Conservation (phyloP, 2,329 filamentous ascomycete species). For the Fusarium ambrosium region DNA sequence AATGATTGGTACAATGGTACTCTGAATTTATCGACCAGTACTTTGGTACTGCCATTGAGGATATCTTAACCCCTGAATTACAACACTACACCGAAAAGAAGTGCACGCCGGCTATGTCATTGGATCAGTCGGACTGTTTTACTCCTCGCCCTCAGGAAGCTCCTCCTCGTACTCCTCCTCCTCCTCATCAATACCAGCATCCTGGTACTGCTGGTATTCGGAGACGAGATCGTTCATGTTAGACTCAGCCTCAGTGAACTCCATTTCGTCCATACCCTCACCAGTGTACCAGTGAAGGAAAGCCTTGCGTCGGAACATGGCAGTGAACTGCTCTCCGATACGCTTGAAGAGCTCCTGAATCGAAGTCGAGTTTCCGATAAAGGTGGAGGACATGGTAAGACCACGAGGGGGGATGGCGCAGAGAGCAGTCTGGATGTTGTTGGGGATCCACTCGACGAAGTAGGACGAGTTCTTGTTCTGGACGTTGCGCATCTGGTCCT, state of each 20-base stretch:
- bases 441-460: slow-evolving; percentile 99
- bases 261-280: slow-evolving; percentile 99
- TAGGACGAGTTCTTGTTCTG: slow-evolving; percentile 99
- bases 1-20: slow-evolving; percentile 47
- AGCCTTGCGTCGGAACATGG: slow-evolving; percentile 99
- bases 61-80: slow-evolving; percentile 58
- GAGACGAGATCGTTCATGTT: slow-evolving; percentile 99
- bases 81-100: slow-evolving; percentile 52
- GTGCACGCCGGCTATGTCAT: slow-evolving; percentile 45
- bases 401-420: slow-evolving; percentile 98
- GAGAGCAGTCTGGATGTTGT: slow-evolving; percentile 99
- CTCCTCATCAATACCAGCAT: slow-evolving; percentile 95
- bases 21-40: slow-evolving; percentile 48
- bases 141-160: slow-evolving; percentile 79
- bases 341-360: slow-evolving; percentile 99
- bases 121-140: slow-evolving; percentile 35
- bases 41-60: slow-evolving; percentile 54
- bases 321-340: slow-evolving; percentile 99
- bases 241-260: slow-evolving; percentile 99
- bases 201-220: slow-evolving; percentile 99
- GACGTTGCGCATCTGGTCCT: slow-evolving; percentile 99
- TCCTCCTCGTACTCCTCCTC: slow-evolving; percentile 97
- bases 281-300: slow-evolving; percentile 99
- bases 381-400: slow-evolving; percentile 99
- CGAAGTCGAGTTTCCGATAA: slow-evolving; percentile 98